A percentile compares a stretch with the other conserved stretches of the same genome.
These are phyloP conservation scores for Curvularia eragrostidis DNA, from an alignment of 2,329 filamentous ascomycete genomes.

Conservation along the genomic window DNA sequence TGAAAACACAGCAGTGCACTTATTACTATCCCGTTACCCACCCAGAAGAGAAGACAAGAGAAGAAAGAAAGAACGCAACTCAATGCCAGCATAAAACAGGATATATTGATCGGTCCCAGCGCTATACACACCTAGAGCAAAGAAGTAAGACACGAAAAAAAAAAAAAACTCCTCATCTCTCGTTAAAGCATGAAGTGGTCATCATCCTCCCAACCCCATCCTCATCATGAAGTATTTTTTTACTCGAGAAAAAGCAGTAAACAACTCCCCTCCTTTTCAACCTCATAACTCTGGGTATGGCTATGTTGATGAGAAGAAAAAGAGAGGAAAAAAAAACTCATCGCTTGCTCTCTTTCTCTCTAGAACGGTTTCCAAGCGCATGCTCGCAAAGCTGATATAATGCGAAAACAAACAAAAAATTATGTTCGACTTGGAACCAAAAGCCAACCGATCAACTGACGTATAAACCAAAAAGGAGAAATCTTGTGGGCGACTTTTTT, in stretches of 20 bases:
- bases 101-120: slow-evolving; percentile 7
- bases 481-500: slow-evolving; percentile 7
- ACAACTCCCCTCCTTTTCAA: too few relatives aligned
- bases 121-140: slow-evolving; percentile 3
- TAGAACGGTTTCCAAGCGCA: too few relatives aligned
- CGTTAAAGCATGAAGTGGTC: slow-evolving; percentile 14
- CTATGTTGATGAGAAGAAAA: background rate
- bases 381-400: slow-evolving; percentile 18
- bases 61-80: too few relatives aligned
- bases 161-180: slow-evolving; percentile 12
- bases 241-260: too few relatives aligned
- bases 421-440: slow-evolving; percentile 10
- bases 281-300: slow-evolving; percentile 4
- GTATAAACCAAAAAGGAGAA: too few relatives aligned
- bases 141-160: background rate
- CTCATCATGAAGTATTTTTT: slow-evolving; percentile 12
- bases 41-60: background rate
- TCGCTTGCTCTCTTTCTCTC: slow-evolving; percentile 3
- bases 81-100: background rate
- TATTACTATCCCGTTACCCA: background rate
- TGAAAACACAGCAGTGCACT: background rate
- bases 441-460: too few relatives aligned
- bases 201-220: too few relatives aligned
- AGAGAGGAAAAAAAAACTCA: background rate
- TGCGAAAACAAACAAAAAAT: slow-evolving; percentile 9